Evolutionary conservation across 1,284 basidiomycete genomes (phyloP).

Genomic region (Tylopilus orsonianus): DNA sequence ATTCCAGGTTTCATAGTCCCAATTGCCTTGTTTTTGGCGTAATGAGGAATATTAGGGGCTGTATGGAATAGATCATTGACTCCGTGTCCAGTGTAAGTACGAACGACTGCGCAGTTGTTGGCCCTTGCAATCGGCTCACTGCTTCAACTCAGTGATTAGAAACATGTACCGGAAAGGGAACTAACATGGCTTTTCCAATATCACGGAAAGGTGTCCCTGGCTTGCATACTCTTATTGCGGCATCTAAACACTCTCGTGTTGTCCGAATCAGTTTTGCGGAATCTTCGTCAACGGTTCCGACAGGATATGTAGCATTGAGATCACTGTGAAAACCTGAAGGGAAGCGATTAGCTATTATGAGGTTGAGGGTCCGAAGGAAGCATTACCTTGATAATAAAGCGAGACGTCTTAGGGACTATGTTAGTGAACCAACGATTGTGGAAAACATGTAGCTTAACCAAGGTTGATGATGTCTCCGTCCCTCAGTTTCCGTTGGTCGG

Average conservation of each 20-base stretch:
- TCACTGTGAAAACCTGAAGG: slow-evolving; percentile 81
- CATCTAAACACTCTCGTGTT: slow-evolving; percentile 80
- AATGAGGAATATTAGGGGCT: slow-evolving; percentile 78
- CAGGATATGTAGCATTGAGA: slow-evolving; percentile 88
- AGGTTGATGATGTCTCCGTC: slow-evolving; percentile 96
- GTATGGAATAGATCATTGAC: slow-evolving; percentile 83
- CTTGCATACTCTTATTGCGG: slow-evolving; percentile 87
- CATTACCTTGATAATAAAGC: slow-evolving; percentile 65
- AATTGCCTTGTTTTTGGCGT: slow-evolving; percentile 81
- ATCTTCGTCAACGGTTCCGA: slow-evolving; percentile 83
- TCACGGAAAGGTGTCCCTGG: slow-evolving; percentile 87
- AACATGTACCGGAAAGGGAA: slow-evolving; percentile 16
- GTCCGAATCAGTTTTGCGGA: slow-evolving; percentile 79
- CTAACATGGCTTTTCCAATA: slow-evolving; percentile 78
- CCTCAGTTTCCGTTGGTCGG: slow-evolving; percentile 81
- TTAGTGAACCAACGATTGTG: slow-evolving; percentile 11
- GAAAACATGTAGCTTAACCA: slow-evolving; percentile 43
- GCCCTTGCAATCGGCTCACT: slow-evolving; percentile 82
- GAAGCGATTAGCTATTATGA: neutral
- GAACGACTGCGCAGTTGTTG: slow-evolving; percentile 81
- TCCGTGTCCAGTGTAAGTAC: slow-evolving; percentile 90
- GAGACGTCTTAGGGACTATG: slow-evolving; percentile 49
- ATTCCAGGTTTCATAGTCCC: slow-evolving; percentile 85
- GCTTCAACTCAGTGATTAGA: slow-evolving; percentile 15
- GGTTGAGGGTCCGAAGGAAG: neutral